phyloP scores from a whole-genome alignment of 2,329 filamentous ascomycete species.

The Didymella segeticola region DNA sequence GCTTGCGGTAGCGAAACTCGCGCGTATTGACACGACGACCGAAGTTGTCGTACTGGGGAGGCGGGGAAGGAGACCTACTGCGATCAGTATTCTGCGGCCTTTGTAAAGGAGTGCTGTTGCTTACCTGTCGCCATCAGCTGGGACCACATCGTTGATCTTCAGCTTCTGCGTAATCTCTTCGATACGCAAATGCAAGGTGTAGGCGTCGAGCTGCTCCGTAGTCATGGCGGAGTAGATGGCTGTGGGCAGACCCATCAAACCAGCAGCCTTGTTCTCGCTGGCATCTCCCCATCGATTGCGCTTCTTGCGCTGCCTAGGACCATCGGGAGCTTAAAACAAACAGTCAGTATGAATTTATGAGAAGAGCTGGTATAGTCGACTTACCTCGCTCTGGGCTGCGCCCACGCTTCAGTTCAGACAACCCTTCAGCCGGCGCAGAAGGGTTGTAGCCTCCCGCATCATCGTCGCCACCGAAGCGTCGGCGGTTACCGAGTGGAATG shows the following conservation, averaged over 20 bases:
- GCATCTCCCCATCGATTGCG: slow-evolving; percentile 98
- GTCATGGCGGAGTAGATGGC: slow-evolving; percentile 98
- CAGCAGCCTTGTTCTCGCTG: slow-evolving; percentile 97
- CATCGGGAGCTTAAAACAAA: slow-evolving; percentile 62
- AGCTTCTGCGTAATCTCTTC: slow-evolving; percentile 99
- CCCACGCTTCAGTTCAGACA: slow-evolving; percentile 76
- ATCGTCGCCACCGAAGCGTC: slow-evolving; percentile 75
- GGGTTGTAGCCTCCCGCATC: slow-evolving; percentile 55
- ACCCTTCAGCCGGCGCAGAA: slow-evolving; percentile 53
- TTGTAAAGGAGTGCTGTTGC: slow-evolving; percentile 41
- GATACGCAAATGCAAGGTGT: slow-evolving; percentile 93
- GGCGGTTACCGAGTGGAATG: slow-evolving; percentile 85
- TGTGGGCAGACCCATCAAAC: slow-evolving; percentile 95
- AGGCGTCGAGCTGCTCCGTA: slow-evolving; percentile 95
- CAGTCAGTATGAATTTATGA: slow-evolving; percentile 19
- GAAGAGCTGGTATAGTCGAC: slow-evolving; percentile 36
- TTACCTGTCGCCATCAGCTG: slow-evolving; percentile 93
- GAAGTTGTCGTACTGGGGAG: slow-evolving; percentile 98
- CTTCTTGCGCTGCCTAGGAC: slow-evolving; percentile 91
- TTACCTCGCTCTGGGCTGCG: slow-evolving; percentile 85
- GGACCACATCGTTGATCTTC: slow-evolving; percentile 98
- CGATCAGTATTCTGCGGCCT: neutral
- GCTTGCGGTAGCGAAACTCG: slow-evolving; percentile 98
- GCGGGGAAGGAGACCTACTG: slow-evolving; percentile 86
- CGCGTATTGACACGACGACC: slow-evolving; percentile 99